Evolutionary conservation across 306 rosid genomes (phyloP).

Genomic region (Morella rubra): DNA sequence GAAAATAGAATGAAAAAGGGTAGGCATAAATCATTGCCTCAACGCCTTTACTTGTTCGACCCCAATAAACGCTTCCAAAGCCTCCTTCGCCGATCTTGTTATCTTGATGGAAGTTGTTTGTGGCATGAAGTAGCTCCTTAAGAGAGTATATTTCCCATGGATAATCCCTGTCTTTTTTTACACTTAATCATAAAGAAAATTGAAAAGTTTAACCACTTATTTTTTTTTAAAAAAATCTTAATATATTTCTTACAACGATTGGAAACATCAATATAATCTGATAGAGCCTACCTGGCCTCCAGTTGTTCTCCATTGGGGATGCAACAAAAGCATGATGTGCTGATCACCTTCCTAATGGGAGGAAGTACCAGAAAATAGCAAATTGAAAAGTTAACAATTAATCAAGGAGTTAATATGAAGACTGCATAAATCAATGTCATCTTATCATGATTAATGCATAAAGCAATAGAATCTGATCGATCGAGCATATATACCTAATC

Average conservation of each 20-base stretch:
- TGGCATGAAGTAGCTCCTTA: conserved; percentile 84
- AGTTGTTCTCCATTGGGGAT: too few relatives aligned
- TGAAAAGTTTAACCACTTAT: too few relatives aligned
- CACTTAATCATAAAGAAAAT: conserved; percentile 18
- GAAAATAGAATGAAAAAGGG: background rate
- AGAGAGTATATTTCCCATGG: conserved; percentile 83
- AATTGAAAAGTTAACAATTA: background rate
- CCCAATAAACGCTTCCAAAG: conserved; percentile 88
- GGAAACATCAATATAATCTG: too few relatives aligned
- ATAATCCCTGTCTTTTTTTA: conserved; percentile 49
- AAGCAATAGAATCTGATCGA: conserved; percentile 3
- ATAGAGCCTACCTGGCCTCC: too few relatives aligned
- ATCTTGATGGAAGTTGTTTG: conserved; percentile 74
- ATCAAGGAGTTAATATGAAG: background rate
- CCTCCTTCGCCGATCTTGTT: conserved; percentile 95
- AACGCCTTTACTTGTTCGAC: conserved; percentile 72
- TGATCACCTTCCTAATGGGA: too few relatives aligned
- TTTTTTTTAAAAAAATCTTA: too few relatives aligned
- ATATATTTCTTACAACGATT: too few relatives aligned
- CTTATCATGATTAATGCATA: too few relatives aligned
- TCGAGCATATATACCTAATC: conserved; percentile 34
- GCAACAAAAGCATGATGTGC: too few relatives aligned
- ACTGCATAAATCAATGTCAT: background rate
- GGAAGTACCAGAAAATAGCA: background rate
- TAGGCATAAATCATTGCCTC: conserved; percentile 43